A percentile compares a stretch with the other conserved stretches of the same genome.
phyloP scores from a whole-genome alignment of 345 rosid genomes.

The Turritis glabra region DNA sequence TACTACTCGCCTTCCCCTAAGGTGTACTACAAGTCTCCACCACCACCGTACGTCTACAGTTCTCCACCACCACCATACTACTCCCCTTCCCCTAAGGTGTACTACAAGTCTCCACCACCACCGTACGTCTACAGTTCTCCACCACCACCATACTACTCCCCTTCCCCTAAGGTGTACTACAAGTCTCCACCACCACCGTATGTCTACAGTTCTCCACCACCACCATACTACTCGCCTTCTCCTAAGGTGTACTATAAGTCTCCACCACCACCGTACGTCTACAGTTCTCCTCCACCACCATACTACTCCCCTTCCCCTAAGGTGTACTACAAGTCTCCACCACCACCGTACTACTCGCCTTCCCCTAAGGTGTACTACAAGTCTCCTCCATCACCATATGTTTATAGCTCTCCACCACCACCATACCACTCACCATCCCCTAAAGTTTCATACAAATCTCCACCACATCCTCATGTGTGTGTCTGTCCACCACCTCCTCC shows the following conservation, averaged over 20 bases:
- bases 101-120: slow-evolving; percentile 8
- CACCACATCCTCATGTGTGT: neutral
- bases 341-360: neutral
- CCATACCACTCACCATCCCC: neutral
- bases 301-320: neutral
- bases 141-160: slow-evolving; percentile 1
- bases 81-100: neutral
- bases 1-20: neutral
- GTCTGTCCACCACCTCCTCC: neutral
- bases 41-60: slow-evolving; percentile 3
- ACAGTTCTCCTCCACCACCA: neutral
- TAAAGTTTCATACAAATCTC: neutral
- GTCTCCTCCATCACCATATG: neutral
- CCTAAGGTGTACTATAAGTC: neutral
- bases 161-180: neutral
- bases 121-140: neutral
- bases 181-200: neutral
- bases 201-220: neutral
- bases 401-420: neutral
- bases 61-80: slow-evolving; percentile 15
- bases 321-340: neutral
- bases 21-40: neutral
- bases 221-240: neutral
- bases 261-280: neutral
- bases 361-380: neutral